phyloP scores from a whole-genome alignment of 495 filamentous ascomycete genomes.

The Aspergillus bridgeri region DNA sequence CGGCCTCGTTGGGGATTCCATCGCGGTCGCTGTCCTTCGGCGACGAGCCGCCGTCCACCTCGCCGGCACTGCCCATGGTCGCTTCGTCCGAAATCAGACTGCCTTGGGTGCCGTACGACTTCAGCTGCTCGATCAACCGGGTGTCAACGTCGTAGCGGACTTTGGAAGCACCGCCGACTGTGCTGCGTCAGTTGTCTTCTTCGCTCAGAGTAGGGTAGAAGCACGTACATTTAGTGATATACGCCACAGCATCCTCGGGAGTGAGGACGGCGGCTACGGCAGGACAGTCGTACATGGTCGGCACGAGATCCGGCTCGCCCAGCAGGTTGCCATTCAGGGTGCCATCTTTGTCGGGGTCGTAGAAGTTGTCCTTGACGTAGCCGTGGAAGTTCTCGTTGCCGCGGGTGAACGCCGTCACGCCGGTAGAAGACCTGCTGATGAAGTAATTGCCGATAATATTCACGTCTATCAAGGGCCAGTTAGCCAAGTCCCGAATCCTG shows the following conservation, averaged over 20 bases:
- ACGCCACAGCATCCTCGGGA: conserved; percentile 11
- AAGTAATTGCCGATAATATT: conserved; percentile 22
- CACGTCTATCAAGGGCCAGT: conserved; percentile 5
- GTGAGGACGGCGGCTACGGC: conserved; percentile 9
- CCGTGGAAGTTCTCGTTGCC: conserved; percentile 20
- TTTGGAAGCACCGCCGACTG: conserved; percentile 16
- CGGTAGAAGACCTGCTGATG: conserved; percentile 18
- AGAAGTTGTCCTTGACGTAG: conserved; percentile 19
- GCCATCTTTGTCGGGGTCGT: conserved; percentile 18
- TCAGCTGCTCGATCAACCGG: conserved; percentile 11
- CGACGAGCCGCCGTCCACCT: conserved; percentile 9
- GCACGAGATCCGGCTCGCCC: conserved; percentile 12
- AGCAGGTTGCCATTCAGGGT: conserved; percentile 13
- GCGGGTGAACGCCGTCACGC: conserved; percentile 17
- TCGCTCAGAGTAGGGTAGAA: not conserved
- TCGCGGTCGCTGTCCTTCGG: conserved; percentile 16
- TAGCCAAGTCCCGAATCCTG: not conserved
- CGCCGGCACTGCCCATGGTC: conserved; percentile 11
- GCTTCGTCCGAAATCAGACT: conserved; percentile 17
- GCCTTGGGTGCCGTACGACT: conserved; percentile 12
- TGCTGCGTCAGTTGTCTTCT: not conserved
- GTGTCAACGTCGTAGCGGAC: conserved; percentile 16
- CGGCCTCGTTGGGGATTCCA: conserved; percentile 18
- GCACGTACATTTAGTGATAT: conserved; percentile 15
- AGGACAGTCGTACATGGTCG: conserved; percentile 14